Evolutionary conservation across 192 early-diverging fungal species (phyloP).

Genomic region (Dimargaris cristalligena): DNA sequence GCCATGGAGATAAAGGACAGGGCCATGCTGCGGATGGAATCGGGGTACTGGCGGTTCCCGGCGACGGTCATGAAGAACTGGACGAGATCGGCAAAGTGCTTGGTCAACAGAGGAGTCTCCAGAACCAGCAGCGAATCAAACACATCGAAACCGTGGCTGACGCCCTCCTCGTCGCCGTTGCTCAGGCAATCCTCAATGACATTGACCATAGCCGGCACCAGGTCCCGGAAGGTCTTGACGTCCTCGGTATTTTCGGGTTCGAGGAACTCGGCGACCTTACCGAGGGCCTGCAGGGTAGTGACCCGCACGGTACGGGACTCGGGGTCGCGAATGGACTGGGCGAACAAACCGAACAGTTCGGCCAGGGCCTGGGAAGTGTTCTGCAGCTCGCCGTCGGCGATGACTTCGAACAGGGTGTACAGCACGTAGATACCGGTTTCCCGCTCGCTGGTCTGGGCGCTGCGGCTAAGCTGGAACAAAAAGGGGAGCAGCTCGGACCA

Average conservation of each 20-base stretch:
- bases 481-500: slow-evolving; percentile 68
- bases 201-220: slow-evolving; percentile 71
- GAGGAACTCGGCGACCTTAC: slow-evolving; percentile 68
- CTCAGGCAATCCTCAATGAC: slow-evolving; percentile 66
- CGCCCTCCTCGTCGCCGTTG: slow-evolving; percentile 54
- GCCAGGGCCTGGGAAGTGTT: slow-evolving; percentile 31
- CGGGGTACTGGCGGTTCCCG: slow-evolving; percentile 46
- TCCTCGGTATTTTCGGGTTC: slow-evolving; percentile 48
- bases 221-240: slow-evolving; percentile 49
- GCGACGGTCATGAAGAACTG: slow-evolving; percentile 63
- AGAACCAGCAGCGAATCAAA: slow-evolving; percentile 66
- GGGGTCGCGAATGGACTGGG: slow-evolving; percentile 55
- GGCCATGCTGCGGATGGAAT: slow-evolving; percentile 54
- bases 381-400: slow-evolving; percentile 47
- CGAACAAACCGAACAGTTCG: slow-evolving; percentile 60
- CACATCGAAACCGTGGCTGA: slow-evolving; percentile 69
- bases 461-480: slow-evolving; percentile 65
- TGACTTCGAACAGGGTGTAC: slow-evolving; percentile 73
- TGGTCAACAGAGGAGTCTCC: slow-evolving; percentile 63
- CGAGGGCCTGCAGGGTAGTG: slow-evolving; percentile 62
- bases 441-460: slow-evolving; percentile 49
- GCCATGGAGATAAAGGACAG: slow-evolving; percentile 63
- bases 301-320: slow-evolving; percentile 67
- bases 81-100: slow-evolving; percentile 62
- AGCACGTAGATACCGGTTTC: slow-evolving; percentile 76